Percentiles rank a stretch among this genome's conserved stretches.
Conservation (phyloP, 805 yeast species). For the Kodamaea kakaduensis region DNA sequence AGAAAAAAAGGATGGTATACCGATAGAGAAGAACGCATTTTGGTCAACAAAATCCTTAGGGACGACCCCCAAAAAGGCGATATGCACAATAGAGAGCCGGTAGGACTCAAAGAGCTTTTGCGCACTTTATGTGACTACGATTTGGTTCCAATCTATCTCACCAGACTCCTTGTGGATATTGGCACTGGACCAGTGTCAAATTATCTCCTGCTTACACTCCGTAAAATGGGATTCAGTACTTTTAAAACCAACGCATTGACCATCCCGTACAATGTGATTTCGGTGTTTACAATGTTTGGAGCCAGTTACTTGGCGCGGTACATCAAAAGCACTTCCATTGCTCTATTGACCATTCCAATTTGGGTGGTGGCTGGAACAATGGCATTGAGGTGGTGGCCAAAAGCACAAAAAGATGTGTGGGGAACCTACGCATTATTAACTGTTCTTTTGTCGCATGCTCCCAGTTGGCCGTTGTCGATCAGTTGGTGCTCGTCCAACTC, state of each 20-base stretch:
- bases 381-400: slow-evolving; percentile 39
- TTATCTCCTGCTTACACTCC: slow-evolving; percentile 13
- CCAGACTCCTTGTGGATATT: slow-evolving; percentile 21
- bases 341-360: slow-evolving; percentile 13
- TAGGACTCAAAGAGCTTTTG: slow-evolving; percentile 17
- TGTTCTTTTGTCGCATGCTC: slow-evolving; percentile 42
- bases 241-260: slow-evolving; percentile 49
- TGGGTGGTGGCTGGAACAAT: slow-evolving; percentile 19
- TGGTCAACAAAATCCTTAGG: slow-evolving; percentile 26
- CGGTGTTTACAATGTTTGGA: slow-evolving; percentile 18
- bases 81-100: slow-evolving; percentile 28
- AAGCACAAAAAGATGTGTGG: slow-evolving; percentile 39
- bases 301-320: slow-evolving; percentile 22
- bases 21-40: slow-evolving; percentile 26
- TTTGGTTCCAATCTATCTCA: slow-evolving; percentile 24
- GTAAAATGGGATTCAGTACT: slow-evolving; percentile 47
- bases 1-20: slow-evolving; percentile 26
- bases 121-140: slow-evolving; percentile 23
- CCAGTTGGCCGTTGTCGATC: slow-evolving; percentile 52
- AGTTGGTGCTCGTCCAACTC: slow-evolving; percentile 62
- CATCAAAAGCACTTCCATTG: slow-evolving; percentile 18
- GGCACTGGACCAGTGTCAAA: slow-evolving; percentile 15
- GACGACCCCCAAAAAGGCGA: slow-evolving; percentile 32
- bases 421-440: slow-evolving; percentile 40
- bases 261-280: slow-evolving; percentile 45